Evolutionary conservation across 345 rosid species (phyloP).

Genomic region (Populus nigra): DNA sequence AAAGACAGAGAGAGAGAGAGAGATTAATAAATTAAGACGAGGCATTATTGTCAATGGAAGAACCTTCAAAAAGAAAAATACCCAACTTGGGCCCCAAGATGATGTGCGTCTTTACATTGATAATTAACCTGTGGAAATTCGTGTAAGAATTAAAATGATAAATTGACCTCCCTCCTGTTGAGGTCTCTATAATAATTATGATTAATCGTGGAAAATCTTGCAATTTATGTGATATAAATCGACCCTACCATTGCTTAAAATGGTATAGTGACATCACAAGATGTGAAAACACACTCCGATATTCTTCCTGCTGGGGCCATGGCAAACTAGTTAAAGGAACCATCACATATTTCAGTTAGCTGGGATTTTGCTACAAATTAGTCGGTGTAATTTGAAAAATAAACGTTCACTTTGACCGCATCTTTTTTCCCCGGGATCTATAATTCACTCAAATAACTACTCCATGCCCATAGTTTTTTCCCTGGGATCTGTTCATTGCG

Average conservation of each 20-base stretch:
- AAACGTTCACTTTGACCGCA: too few species aligned
- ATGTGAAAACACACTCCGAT: not conserved
- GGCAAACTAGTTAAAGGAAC: not conserved
- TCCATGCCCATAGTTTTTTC: too few species aligned
- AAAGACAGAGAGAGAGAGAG: not conserved
- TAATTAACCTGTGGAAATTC: not conserved
- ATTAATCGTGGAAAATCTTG: not conserved
- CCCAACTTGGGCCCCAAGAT: too few species aligned
- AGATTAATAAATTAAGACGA: too few species aligned
- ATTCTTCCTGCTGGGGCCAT: not conserved
- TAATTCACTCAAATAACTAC: too few species aligned
- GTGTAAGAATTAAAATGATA: not conserved
- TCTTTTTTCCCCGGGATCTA: too few species aligned
- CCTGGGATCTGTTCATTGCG: too few species aligned
- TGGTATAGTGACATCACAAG: not conserved
- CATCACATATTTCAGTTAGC: too few species aligned
- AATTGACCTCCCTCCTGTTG: not conserved
- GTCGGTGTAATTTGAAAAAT: too few species aligned
- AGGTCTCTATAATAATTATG: not conserved
- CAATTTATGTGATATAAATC: not conserved
- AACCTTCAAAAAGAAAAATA: not conserved
- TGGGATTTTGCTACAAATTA: too few species aligned
- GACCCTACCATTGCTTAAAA: not conserved
- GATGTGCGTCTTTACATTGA: not conserved
- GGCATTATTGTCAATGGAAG: not conserved